Base-by-base conservation (phyloP, 1,284 basidiomycete species). In the Cutaneotrichosporon sp. region DNA sequence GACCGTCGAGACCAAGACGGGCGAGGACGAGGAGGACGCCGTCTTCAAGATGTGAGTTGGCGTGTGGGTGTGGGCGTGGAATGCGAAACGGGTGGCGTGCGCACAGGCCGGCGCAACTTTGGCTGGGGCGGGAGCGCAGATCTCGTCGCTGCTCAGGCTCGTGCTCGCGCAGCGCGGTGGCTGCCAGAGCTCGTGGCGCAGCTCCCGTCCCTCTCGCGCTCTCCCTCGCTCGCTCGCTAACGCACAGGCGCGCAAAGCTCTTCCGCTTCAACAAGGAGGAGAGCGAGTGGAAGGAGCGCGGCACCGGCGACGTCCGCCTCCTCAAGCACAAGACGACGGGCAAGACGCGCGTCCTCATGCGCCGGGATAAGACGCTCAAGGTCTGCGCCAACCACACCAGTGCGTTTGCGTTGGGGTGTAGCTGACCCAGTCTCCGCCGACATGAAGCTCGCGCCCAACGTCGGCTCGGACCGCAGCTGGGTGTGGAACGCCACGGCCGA, bases 351-450 rank as follows among this genome's bases (percentile, higher is more conserved):
- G 87, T 99, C 66, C 93, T 99, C 77, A 99, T 99, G 97, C 86
- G 97, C 82, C 91, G 97, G 81, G 97, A 99, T 86, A 98, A 98
- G 89, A 99, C 97, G 52, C 86, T 95, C 81, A 99, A 99, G 82
- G 95, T 99, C 79, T 99, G 97, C 83, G 97, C 97, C 65, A 99
- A 99, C 84, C 97, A 99, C 83, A 83, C 87, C 71, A 87, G 95
- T 97, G 75, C 82, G 92, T 87, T 14, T 27, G 13, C 5, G 22
- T 45, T n/a, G 27, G n/a, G 42, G n/a, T 50, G 16, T 3, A 11
- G 22, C 59, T 56, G 13, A 57, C 60, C 34, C 70, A 97, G 95
- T 99, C 77, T 83, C 90, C 34, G 70, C 85, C 54, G 94, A 97
- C 67, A 99, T 99, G 92, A 88, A 85, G 74, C 88, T 99, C 68